Evolutionary conservation across 495 filamentous ascomycete genomes (phyloP).

Genomic region (Penicillium taxi): DNA sequence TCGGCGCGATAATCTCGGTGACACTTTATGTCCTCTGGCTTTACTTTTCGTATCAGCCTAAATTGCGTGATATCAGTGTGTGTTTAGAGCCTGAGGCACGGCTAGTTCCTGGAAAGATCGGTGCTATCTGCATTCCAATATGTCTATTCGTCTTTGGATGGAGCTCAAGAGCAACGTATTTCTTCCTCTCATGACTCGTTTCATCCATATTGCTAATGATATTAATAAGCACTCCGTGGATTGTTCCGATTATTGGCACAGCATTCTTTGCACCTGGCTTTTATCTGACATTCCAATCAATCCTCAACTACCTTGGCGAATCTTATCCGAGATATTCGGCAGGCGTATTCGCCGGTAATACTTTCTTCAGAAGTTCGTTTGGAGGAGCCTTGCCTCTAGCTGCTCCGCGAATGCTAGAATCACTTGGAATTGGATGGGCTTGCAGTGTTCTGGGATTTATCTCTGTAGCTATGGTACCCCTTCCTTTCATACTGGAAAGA

Average conservation of each 20-base stretch:
- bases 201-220: constrained; percentile 41
- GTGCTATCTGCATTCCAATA: constrained; percentile 42
- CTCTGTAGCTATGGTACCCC: constrained; percentile 30
- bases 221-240: constrained; percentile 50
- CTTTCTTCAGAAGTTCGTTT: constrained; percentile 39
- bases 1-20: constrained; percentile 30
- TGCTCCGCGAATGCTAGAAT: constrained; percentile 43
- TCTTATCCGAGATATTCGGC: constrained; percentile 40
- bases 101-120: constrained; percentile 40
- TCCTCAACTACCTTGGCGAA: constrained; percentile 40
- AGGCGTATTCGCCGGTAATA: constrained; percentile 44
- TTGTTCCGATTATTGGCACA: constrained; percentile 51
- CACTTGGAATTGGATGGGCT: constrained; percentile 56
- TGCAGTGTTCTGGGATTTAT: constrained; percentile 55
- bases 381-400: constrained; percentile 46
- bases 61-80: constrained; percentile 31
- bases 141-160: constrained; percentile 56
- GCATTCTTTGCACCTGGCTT: constrained; percentile 45
- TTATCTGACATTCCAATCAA: constrained; percentile 49
- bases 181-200: too few relatives aligned
- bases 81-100: constrained; percentile 36
- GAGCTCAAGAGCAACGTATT: too few relatives aligned
- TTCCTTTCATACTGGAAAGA: constrained; percentile 30
- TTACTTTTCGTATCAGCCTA: constrained; percentile 31
- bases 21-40: constrained; percentile 41